Conservation (phyloP, 139 green algal genomes). For the Chlamydomonas eustigma region DNA sequence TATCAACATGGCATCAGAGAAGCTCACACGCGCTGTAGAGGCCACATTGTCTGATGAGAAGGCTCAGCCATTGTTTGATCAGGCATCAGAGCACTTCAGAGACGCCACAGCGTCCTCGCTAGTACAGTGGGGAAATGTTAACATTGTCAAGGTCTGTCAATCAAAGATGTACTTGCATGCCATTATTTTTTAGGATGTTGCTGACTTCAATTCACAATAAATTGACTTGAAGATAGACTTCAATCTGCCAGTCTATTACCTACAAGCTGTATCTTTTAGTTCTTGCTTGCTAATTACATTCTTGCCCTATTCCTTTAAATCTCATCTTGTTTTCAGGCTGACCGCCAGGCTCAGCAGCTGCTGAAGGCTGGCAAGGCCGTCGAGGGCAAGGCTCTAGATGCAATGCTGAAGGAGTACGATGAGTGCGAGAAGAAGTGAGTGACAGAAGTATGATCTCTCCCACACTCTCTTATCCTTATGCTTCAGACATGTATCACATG, state of each 20-base stretch:
- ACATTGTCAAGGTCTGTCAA: slow-evolving; percentile 24
- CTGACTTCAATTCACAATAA: too few relatives aligned
- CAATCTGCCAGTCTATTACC: too few relatives aligned
- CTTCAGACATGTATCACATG: too few relatives aligned
- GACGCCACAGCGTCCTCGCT: slow-evolving; percentile 51
- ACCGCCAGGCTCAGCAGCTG: slow-evolving; percentile 14
- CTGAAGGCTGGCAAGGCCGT: slow-evolving; percentile 15
- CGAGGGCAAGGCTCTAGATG: slow-evolving; percentile 13
- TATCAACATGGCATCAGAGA: slow-evolving; percentile 54
- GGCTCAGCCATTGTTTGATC: slow-evolving; percentile 67
- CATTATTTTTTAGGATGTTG: too few relatives aligned
- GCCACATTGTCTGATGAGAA: slow-evolving; percentile 48
- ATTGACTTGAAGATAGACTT: too few relatives aligned
- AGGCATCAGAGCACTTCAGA: slow-evolving; percentile 73
- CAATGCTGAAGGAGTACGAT: slow-evolving; percentile 25
- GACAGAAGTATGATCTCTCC: too few relatives aligned
- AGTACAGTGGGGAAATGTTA: slow-evolving; percentile 71
- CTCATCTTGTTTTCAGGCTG: too few relatives aligned
- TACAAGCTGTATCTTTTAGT: too few relatives aligned
- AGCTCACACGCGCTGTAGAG: slow-evolving; percentile 54
- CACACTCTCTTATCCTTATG: too few relatives aligned
- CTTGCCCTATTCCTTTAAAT: too few relatives aligned
- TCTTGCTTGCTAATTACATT: too few relatives aligned
- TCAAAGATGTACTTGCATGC: too few relatives aligned
- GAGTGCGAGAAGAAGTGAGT: slow-evolving; percentile 31